Evolutionary conservation across 2,329 filamentous ascomycete genomes (phyloP).

Genomic region (Coniella vitis): DNA sequence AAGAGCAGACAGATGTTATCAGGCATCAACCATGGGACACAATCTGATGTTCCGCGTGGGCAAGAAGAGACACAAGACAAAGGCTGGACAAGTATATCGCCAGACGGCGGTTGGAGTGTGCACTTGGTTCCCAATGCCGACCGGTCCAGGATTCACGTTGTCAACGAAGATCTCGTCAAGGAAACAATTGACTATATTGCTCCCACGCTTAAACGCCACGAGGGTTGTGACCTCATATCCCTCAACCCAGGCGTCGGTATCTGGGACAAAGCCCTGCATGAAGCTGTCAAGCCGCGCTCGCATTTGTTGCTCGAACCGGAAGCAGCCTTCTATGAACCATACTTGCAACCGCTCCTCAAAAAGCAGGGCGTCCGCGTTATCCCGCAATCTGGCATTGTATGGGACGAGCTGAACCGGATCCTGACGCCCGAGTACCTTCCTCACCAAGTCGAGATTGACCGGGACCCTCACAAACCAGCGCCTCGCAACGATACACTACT

Average conservation of each 20-base stretch:
- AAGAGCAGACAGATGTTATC: not conserved
- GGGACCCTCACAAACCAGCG: slow-evolving; percentile 25
- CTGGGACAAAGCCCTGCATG: slow-evolving; percentile 72
- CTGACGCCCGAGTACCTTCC: slow-evolving; percentile 45
- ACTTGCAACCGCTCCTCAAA: slow-evolving; percentile 52
- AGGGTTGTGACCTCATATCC: slow-evolving; percentile 80
- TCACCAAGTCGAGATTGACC: slow-evolving; percentile 43
- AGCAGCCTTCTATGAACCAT: slow-evolving; percentile 46
- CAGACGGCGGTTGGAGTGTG: no score
- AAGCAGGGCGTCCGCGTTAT: slow-evolving; percentile 43
- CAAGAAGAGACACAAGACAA: no score
- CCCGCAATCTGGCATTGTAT: slow-evolving; percentile 51
- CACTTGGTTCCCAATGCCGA: slow-evolving; percentile 26
- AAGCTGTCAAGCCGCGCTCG: slow-evolving; percentile 66
- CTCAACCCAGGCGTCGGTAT: slow-evolving; percentile 74
- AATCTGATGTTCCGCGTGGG: no score
- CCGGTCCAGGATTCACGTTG: slow-evolving; percentile 43
- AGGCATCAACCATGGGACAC: no score
- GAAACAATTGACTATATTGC: slow-evolving; percentile 65
- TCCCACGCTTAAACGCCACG: slow-evolving; percentile 59
- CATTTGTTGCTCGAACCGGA: slow-evolving; percentile 81
- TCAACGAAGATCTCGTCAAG: slow-evolving; percentile 42
- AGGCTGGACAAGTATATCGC: no score
- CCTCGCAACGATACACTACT: slow-evolving; percentile 65
- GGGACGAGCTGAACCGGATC: slow-evolving; percentile 50